Base-by-base conservation (phyloP, 257 asterid genomes). In the Solanum chiquidenum region DNA sequence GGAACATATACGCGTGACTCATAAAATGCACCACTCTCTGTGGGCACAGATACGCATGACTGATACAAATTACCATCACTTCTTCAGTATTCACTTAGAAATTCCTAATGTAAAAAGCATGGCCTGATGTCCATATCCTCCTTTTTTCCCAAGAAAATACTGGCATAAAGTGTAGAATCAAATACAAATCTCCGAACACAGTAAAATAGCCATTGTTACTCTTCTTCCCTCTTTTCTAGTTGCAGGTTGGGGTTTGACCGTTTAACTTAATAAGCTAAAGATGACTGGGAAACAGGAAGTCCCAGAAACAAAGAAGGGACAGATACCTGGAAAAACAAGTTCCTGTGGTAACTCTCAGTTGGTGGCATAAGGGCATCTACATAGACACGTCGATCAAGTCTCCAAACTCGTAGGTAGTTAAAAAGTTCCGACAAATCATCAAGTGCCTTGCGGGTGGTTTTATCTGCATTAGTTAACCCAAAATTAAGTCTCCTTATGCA, bases 331-430 rank as follows among this genome's bases (percentile, higher is more conserved):
- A 95, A 97, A 92, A 94, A 97, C 90, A 97, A 92, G 86, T 93
- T 93, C 89, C 98, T 91, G 92, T 97, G 95, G 88, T 97, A 97
- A 86, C 83, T 89, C 90, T 97, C 98, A 73, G 97, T 95, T 90
- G 99, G 98, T 64, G 98, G 98, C 98, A 97, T 93, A 82, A 97
- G 98, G 86, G 95, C 95, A 88, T 97, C 99, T 60, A 97, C 90
- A 90, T 92, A 95, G 87, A 92, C 93, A 83, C 69, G 90, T 29
- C 62, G 92, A 84, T 94, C 95, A 79, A 97, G 89, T 91, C 91
- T 94, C 99, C 99, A 97, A 74, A 95, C 89, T 91, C 96, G 90
- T 89, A 97, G 89, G 92, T 93, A 95, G 92, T 93, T 95, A 90
- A 90, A 92, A 88, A 97, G 96, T 89, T 93, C 96, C 12, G 98